Conservation (phyloP, 495 filamentous ascomycete genomes). For the Xylaria curta region DNA sequence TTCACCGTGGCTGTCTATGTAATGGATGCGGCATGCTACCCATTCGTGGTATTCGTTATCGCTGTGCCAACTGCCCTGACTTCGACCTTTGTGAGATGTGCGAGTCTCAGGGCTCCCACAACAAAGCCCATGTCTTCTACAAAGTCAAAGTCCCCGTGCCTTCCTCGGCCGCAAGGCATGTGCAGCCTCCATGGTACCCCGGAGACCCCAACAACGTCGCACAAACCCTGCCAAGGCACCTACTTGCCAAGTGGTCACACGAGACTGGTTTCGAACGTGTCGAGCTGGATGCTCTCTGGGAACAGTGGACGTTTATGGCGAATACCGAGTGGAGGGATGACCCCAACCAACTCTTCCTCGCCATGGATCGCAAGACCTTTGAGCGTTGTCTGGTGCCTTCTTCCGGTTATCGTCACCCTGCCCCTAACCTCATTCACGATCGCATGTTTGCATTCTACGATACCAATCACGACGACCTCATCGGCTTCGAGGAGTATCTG, state of each 20-base stretch:
- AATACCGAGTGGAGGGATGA: conserved; percentile 85
- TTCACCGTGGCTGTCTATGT: conserved; percentile 93
- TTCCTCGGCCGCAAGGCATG: conserved; percentile 59
- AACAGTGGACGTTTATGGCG: conserved; percentile 93
- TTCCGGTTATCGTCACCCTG: conserved; percentile 72
- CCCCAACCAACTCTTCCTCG: conserved; percentile 74
- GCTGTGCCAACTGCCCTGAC: conserved; percentile 90
- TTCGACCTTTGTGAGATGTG: conserved; percentile 91
- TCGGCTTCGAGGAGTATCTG: conserved; percentile 93
- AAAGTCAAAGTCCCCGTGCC: conserved; percentile 67
- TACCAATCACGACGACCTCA: conserved; percentile 82
- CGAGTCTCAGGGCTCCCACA: conserved; percentile 82
- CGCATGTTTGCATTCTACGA: conserved; percentile 98
- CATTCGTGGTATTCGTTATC: conserved; percentile 89
- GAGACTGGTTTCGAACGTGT: conserved; percentile 80
- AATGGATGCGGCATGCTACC: conserved; percentile 85
- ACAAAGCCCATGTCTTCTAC: conserved; percentile 94
- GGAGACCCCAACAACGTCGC: conserved; percentile 74
- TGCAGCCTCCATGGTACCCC: conserved; percentile 85
- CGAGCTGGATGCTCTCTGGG: conserved; percentile 91
- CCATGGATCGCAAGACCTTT: conserved; percentile 90
- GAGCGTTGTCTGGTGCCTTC: conserved; percentile 87
- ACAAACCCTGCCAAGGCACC: conserved; percentile 65
- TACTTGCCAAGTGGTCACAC: conserved; percentile 69
- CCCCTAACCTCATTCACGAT: conserved; percentile 91